These are phyloP conservation scores for Pseudogymnoascus sp. DNA, from an alignment of 2,329 filamentous ascomycete species.

Conservation along the genomic window DNA sequence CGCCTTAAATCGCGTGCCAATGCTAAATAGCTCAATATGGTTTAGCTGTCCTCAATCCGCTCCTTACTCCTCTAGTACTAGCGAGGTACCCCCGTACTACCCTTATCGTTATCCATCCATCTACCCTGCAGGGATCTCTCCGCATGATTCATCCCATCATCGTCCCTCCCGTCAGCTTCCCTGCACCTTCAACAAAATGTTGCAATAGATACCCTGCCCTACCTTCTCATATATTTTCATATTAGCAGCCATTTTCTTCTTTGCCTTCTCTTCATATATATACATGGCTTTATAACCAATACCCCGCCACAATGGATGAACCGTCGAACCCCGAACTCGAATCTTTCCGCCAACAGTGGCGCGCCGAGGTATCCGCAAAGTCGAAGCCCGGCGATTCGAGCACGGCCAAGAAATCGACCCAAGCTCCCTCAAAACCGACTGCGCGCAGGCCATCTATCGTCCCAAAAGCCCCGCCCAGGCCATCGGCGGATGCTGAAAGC, in stretches of 20 bases:
- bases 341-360: constrained; percentile 79
- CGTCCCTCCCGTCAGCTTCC: background rate
- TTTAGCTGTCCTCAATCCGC: background rate
- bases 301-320: constrained; percentile 24
- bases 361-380: constrained; percentile 50
- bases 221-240: background rate
- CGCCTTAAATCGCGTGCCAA: background rate
- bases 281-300: background rate
- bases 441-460: background rate
- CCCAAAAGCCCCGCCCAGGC: background rate
- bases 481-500: background rate
- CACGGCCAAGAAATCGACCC: background rate
- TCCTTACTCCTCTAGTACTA: background rate
- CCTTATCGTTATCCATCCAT: background rate
- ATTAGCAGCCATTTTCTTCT: background rate
- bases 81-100: background rate
- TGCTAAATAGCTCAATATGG: background rate
- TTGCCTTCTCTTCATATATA: background rate
- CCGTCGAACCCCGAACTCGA: constrained; percentile 65
- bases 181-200: background rate
- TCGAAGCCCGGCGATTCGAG: constrained; percentile 17
- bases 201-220: background rate
- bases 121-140: background rate
- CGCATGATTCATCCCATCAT: constrained; percentile 5
- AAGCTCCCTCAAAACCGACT: background rate